These are phyloP conservation scores for Trichoderma koningii DNA, from an alignment of 2,329 filamentous ascomycete species.

Conservation along the genomic window DNA sequence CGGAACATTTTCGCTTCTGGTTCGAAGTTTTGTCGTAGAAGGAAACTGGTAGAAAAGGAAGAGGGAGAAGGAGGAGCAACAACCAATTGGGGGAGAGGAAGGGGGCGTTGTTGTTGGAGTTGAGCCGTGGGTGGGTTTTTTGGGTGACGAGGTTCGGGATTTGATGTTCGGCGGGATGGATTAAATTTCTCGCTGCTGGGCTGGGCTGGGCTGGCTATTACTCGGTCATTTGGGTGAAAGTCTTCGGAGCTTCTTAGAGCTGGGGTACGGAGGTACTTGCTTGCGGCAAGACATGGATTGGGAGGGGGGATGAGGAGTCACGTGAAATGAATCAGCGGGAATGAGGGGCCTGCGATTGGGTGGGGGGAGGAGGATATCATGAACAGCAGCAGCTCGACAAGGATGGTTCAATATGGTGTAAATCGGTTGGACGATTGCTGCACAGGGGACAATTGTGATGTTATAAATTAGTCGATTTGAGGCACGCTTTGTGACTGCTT, in stretches of 20 bases:
- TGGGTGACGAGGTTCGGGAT: constrained; percentile 4
- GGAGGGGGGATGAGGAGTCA: constrained; percentile 16
- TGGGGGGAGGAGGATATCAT: background rate
- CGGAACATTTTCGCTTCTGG: constrained; percentile 70
- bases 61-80: background rate
- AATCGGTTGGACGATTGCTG: too few relatives aligned
- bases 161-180: constrained; percentile 37
- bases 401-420: too few relatives aligned
- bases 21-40: background rate
- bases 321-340: constrained; percentile 29
- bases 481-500: too few relatives aligned
- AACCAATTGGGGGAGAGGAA: constrained; percentile 16
- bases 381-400: background rate
- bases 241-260: constrained; percentile 34
- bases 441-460: too few relatives aligned
- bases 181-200: constrained; percentile 49
- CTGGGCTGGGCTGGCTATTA: constrained; percentile 28
- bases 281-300: constrained; percentile 9
- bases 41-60: background rate
- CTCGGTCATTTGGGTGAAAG: constrained; percentile 33
- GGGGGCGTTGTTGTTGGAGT: constrained; percentile 21
- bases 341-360: constrained; percentile 19
- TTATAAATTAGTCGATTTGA: too few relatives aligned
- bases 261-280: background rate
- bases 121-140: constrained; percentile 24